Evolutionary conservation across 2,329 filamentous ascomycete genomes (phyloP).

Genomic region (Penicillium oxalicum): DNA sequence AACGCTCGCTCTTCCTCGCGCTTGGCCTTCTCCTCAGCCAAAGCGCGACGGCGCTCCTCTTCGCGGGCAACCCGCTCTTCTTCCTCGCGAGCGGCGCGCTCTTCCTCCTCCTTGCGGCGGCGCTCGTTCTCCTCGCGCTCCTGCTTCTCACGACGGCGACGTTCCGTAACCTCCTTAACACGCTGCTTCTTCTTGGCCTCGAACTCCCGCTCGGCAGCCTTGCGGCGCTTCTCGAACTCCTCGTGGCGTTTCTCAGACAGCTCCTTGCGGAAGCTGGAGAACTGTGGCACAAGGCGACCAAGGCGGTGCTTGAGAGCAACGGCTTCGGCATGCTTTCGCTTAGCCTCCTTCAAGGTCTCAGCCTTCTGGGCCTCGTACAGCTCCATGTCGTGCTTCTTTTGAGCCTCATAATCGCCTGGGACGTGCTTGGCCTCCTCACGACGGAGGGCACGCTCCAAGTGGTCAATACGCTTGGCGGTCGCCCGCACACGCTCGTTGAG

Average conservation of each 20-base stretch:
- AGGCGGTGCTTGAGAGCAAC: slow-evolving; percentile 92
- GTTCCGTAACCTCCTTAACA: slow-evolving; percentile 81
- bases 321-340: slow-evolving; percentile 85
- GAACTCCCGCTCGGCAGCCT: slow-evolving; percentile 84
- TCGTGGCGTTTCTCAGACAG: slow-evolving; percentile 84
- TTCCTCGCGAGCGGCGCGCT: slow-evolving; percentile 72
- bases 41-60: slow-evolving; percentile 68
- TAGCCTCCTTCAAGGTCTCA: slow-evolving; percentile 71
- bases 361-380: slow-evolving; percentile 74
- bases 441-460: slow-evolving; percentile 92
- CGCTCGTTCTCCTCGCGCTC: slow-evolving; percentile 82
- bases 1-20: slow-evolving; percentile 56
- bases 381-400: slow-evolving; percentile 70
- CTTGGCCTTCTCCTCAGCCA: slow-evolving; percentile 64
- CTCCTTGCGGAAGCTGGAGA: slow-evolving; percentile 74
- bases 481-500: slow-evolving; percentile 85
- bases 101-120: slow-evolving; percentile 73
- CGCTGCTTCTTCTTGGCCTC: slow-evolving; percentile 85
- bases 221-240: slow-evolving; percentile 91
- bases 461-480: slow-evolving; percentile 91
- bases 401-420: slow-evolving; percentile 73
- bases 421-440: slow-evolving; percentile 94
- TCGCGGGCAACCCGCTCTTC: slow-evolving; percentile 75
- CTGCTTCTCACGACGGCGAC: slow-evolving; percentile 71
- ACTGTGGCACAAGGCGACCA: slow-evolving; percentile 72